A percentile compares a stretch with the other conserved stretches of the same genome.
These are phyloP conservation scores for Ganoderma multipileum DNA, from an alignment of 1,284 basidiomycete species.

Conservation along the genomic window DNA sequence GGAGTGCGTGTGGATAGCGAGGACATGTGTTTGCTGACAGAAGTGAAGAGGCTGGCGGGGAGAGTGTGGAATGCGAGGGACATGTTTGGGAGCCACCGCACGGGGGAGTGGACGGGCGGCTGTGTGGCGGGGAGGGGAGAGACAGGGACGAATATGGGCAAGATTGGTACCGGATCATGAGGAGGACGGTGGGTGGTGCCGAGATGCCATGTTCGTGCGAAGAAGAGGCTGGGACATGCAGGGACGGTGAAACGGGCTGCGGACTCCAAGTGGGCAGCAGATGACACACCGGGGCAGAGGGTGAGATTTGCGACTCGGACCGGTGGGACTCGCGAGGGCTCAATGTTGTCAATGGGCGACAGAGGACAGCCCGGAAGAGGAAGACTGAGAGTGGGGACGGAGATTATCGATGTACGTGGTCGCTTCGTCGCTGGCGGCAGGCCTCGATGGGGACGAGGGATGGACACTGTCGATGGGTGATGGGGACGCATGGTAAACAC, in stretches of 20 bases:
- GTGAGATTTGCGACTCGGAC: conserved; percentile 10
- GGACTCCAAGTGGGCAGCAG: conserved; percentile 6
- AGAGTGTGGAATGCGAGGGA: background rate
- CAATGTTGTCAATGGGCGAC: background rate
- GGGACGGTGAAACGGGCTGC: conserved; percentile 7
- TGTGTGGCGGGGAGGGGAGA: background rate
- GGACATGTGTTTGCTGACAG: background rate
- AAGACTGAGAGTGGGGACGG: conserved; percentile 13
- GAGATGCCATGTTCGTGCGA: background rate
- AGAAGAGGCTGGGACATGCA: conserved; percentile 1
- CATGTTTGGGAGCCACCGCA: background rate
- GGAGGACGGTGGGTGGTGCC: background rate
- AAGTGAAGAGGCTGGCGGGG: background rate
- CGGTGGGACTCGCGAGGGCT: conserved; percentile 1
- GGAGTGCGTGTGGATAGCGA: background rate
- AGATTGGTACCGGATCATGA: conserved; percentile 3
- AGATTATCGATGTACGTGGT: conserved; percentile 22
- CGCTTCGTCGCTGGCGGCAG: background rate
- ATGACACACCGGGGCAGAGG: conserved; percentile 15
- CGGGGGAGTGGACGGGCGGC: background rate
- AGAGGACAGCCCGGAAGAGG: background rate
- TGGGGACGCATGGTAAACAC: conserved; percentile 24
- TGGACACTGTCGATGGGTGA: background rate
- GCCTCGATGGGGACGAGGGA: background rate
- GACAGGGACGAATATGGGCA: background rate